Evolutionary conservation across 441 rosid genomes (phyloP).

Genomic region (Rhodomyrtus psidioides): DNA sequence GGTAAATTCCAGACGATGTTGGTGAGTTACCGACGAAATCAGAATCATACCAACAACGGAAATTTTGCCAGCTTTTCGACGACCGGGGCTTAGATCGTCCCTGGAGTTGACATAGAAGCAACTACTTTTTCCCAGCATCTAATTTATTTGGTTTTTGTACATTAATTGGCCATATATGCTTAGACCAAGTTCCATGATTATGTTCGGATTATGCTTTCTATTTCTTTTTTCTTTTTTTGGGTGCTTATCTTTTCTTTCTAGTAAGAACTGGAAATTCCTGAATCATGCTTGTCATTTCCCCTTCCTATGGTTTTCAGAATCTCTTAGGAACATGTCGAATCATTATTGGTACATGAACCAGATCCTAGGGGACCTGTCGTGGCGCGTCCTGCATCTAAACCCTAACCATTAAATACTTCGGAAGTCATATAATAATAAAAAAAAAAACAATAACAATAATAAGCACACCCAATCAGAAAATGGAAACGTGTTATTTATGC

Average conservation of each 20-base stretch:
- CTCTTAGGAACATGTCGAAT: not conserved
- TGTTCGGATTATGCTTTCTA: not conserved
- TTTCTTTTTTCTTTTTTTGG: not conserved
- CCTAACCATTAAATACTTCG: not conserved
- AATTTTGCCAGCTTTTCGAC: not conserved
- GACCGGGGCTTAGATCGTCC: not conserved
- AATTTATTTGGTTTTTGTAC: not conserved
- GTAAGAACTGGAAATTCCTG: not conserved
- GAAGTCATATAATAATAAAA: not conserved
- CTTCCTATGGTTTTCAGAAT: not conserved
- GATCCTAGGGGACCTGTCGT: not conserved
- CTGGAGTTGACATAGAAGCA: not conserved
- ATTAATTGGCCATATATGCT: not conserved
- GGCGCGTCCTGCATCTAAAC: not conserved
- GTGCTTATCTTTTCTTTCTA: not conserved
- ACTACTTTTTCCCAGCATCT: not conserved
- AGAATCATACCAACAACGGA: not conserved
- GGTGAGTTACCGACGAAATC: not conserved
- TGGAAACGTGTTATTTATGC: not conserved
- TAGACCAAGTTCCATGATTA: not conserved
- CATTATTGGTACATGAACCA: not conserved
- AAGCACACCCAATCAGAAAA: not conserved
- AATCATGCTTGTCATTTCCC: not conserved
- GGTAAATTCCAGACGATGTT: not conserved
- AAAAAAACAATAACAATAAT: not conserved